Base-by-base conservation (phyloP, 441 rosid genomes). In the Pelargonium myrrhifolium region DNA sequence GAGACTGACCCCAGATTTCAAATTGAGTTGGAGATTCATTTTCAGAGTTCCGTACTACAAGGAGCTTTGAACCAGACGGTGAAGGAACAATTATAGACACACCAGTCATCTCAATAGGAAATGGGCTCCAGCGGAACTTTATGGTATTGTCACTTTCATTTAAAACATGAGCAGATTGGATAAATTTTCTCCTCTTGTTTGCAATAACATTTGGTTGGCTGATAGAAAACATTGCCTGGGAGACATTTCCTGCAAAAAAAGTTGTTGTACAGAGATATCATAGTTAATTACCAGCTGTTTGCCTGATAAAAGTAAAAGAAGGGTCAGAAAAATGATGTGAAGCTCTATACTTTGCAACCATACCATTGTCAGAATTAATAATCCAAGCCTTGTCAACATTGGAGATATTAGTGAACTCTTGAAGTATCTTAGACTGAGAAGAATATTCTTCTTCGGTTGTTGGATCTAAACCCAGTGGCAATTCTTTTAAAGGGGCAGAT, bases 301-400 rank as follows among this genome's bases (percentile, higher is more conserved):
- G 14, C 12, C 1, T 64, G 15, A 15, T 11, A 55, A 42, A 68
- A 45, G 65, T n/a, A 61, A 66, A 35, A 58, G 65, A 47, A 70
- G 2, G 5, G 2, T 11, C 7, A 35, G 11, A 15, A 31, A 67
- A 37, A 42, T n/a, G 11, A 40, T 14, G 17, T 49, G 56, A 49
- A 49, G 2, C 56, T 49, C 56, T 14, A 49, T 49, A 49, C 21
- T 49, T 1, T 14, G 18, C 45, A 10, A 28, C 5, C 80, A 39
- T 85, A 89, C 97, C 96, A 64, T 47, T 78, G 12, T 71, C 78
- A 43, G 89, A 82, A 65, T 82, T 77, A 28, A 87, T 83, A 64
- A 79, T 77, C 98, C 99, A 92, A 6, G 98, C 96, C 75, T 81
- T 88, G 78, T 94, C 96, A 74, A 94, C 80, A 74, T 47, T 83